phyloP scores from a whole-genome alignment of 129 eudicot genomes.

The Arctium minus region DNA sequence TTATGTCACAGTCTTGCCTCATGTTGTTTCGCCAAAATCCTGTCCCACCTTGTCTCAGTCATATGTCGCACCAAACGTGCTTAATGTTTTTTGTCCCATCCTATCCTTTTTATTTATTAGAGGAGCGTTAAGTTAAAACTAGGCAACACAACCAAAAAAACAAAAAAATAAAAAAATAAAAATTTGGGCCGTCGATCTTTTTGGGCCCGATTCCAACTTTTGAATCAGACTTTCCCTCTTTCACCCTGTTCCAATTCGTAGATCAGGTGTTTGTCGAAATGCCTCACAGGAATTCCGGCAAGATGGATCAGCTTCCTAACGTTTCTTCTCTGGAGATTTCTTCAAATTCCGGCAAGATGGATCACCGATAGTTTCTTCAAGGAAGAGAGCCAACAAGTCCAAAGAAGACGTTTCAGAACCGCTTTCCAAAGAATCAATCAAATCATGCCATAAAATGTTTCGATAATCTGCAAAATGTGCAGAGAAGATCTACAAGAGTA shows the following conservation, averaged over 20 bases:
- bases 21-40: too few relatives aligned
- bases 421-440: background rate
- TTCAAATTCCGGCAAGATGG: slow-evolving; percentile 4
- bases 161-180: too few relatives aligned
- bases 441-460: background rate
- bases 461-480: background rate
- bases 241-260: background rate
- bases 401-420: background rate
- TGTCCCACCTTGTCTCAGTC: too few relatives aligned
- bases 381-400: background rate
- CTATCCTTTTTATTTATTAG: too few relatives aligned
- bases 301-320: slow-evolving; percentile 8
- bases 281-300: slow-evolving; percentile 36
- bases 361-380: background rate
- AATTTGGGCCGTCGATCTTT: too few relatives aligned
- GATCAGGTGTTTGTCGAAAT: slow-evolving; percentile 44
- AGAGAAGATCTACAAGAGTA: slow-evolving; percentile 13
- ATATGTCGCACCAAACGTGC: too few relatives aligned
- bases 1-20: too few relatives aligned
- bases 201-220: background rate
- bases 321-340: slow-evolving; percentile 40
- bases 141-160: too few relatives aligned
- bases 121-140: too few relatives aligned
- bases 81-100: too few relatives aligned
- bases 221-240: background rate